phyloP scores from a whole-genome alignment of 2,329 filamentous ascomycete genomes.

The Aspergillus sergii region DNA sequence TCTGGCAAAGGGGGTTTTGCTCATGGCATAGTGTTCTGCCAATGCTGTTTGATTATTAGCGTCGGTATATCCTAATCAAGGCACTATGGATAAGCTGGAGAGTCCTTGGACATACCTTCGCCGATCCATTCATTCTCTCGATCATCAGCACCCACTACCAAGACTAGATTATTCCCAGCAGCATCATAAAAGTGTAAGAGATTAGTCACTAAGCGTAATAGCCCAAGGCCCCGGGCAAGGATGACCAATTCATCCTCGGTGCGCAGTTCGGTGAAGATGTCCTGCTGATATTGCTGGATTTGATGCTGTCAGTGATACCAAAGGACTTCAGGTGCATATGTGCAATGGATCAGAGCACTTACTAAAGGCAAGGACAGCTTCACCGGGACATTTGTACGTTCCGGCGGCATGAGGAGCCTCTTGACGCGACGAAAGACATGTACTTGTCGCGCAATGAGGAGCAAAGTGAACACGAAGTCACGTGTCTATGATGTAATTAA shows the following conservation, averaged over 20 bases:
- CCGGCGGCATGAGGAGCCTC: slow-evolving; percentile 45
- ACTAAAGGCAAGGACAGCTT: slow-evolving; percentile 66
- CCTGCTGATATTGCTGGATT: slow-evolving; percentile 80
- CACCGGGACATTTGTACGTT: slow-evolving; percentile 53
- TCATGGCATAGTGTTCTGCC: slow-evolving; percentile 92
- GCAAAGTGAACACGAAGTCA: slow-evolving; percentile 21
- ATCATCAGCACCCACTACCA: slow-evolving; percentile 87
- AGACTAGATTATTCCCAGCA: slow-evolving; percentile 86
- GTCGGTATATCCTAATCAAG: not conserved
- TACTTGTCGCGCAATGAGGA: slow-evolving; percentile 17
- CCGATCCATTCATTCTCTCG: slow-evolving; percentile 97
- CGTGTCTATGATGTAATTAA: slow-evolving; percentile 26
- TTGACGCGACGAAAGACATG: slow-evolving; percentile 23
- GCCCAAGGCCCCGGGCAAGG: slow-evolving; percentile 85
- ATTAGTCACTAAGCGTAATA: slow-evolving; percentile 92
- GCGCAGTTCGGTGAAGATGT: slow-evolving; percentile 87
- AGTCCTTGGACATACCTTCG: slow-evolving; percentile 57
- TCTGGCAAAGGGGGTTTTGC: slow-evolving; percentile 76
- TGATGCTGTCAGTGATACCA: slow-evolving; percentile 17
- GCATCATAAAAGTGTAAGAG: slow-evolving; percentile 96
- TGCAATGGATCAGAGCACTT: slow-evolving; percentile 19
- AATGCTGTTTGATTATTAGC: slow-evolving; percentile 57
- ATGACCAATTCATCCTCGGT: slow-evolving; percentile 92
- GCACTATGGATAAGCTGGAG: not conserved
- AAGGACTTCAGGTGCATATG: not conserved